A percentile compares a stretch with the other conserved stretches of the same genome.
Evolutionary conservation across 202 grass and related monocot species (phyloP).

Genomic region (Panicum virgatum): DNA sequence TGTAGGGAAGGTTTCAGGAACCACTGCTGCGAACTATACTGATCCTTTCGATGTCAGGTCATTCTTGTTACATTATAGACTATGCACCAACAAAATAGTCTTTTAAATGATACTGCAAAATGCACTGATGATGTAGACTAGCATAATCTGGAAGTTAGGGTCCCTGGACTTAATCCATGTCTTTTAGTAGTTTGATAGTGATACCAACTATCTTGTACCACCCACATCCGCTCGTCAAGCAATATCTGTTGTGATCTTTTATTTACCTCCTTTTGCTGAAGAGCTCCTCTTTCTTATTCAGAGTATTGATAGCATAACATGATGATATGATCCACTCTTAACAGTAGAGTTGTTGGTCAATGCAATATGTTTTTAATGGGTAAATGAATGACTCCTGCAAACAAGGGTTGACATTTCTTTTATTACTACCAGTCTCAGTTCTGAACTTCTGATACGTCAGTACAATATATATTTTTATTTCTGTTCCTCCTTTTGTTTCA

Average conservation of each 20-base stretch:
- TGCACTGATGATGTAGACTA: conserved; percentile 42
- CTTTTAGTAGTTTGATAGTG: conserved; percentile 29
- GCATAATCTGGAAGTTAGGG: conserved; percentile 32
- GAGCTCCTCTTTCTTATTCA: conserved; percentile 26
- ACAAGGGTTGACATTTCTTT: background rate
- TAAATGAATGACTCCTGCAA: background rate
- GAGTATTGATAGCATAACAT: background rate
- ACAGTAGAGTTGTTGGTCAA: background rate
- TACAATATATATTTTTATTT: background rate
- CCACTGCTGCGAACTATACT: conserved; percentile 40
- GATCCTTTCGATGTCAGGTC: conserved; percentile 22
- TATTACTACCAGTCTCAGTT: background rate
- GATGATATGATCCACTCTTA: conserved; percentile 6
- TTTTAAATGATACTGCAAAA: conserved; percentile 45
- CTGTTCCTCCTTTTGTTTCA: background rate
- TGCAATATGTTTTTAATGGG: conserved; percentile 1
- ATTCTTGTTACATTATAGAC: conserved; percentile 46
- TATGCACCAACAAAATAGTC: conserved; percentile 46
- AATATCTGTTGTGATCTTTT: conserved; percentile 15
- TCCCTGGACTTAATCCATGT: conserved; percentile 37
- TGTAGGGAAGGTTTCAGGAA: conserved; percentile 35
- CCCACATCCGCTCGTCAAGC: conserved; percentile 2
- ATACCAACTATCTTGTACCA: conserved; percentile 42
- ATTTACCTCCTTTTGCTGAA: background rate
- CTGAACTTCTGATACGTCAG: background rate